These are phyloP conservation scores for Bathelium albidoporum DNA, from an alignment of 495 filamentous ascomycete genomes.

Conservation along the genomic window DNA sequence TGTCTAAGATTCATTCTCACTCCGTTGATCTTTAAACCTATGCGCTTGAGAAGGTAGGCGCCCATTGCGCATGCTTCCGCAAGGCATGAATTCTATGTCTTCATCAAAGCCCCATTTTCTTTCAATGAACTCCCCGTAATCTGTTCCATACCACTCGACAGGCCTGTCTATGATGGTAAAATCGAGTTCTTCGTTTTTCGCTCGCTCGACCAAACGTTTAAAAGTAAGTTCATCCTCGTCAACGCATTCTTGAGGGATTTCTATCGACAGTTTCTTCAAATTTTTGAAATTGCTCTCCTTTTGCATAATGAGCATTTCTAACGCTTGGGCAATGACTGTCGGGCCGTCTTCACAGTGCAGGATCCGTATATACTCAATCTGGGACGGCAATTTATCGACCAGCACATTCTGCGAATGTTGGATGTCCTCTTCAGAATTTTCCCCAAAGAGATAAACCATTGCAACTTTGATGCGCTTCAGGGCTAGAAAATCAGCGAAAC, in stretches of 20 bases:
- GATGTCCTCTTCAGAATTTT: not conserved
- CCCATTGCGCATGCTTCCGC: not conserved
- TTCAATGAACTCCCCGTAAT: not conserved
- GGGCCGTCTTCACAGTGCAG: not conserved
- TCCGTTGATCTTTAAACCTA: not conserved
- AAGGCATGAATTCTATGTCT: not conserved
- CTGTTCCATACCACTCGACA: not conserved
- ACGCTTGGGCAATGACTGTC: not conserved
- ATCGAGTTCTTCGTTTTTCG: not conserved
- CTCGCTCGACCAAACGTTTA: not conserved
- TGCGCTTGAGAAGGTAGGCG: not conserved
- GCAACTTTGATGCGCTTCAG: not conserved
- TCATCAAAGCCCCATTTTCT: conserved; percentile 3
- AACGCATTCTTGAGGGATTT: not conserved
- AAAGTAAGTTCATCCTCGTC: not conserved
- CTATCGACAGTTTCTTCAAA: not conserved
- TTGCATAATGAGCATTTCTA: not conserved
- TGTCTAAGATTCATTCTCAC: not conserved
- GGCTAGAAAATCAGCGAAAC: not conserved
- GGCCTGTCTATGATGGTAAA: not conserved
- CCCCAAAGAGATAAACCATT: not conserved
- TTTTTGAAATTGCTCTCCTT: not conserved
- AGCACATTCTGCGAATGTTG: not conserved
- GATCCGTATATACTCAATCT: not conserved
- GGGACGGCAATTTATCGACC: not conserved